Evolutionary conservation across 2,329 filamentous ascomycete genomes (phyloP).

Genomic region (Epicoccum sorghinum): DNA sequence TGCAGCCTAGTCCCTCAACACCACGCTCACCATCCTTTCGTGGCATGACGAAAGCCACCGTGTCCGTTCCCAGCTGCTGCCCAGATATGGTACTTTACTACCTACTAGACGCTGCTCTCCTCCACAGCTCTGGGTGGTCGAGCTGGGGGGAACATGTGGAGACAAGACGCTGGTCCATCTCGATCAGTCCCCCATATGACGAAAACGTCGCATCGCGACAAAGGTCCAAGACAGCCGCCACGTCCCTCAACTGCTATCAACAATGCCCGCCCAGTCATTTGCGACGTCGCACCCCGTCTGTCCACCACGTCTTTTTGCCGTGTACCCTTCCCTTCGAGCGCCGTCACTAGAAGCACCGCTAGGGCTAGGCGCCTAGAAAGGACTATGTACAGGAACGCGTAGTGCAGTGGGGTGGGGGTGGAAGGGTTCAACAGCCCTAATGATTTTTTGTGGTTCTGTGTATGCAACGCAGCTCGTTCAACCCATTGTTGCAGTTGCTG

Average conservation of each 20-base stretch:
- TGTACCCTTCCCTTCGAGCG: constrained; percentile 4
- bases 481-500: constrained; percentile 3
- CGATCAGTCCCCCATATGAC: constrained; percentile 7
- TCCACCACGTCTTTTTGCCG: not conserved
- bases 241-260: not conserved
- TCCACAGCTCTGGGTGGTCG: constrained; percentile 4
- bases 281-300: not conserved
- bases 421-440: constrained; percentile 15
- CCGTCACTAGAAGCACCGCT: constrained; percentile 7
- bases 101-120: not conserved
- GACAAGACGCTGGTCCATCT: constrained; percentile 1
- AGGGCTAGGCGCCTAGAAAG: not conserved
- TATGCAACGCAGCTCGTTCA: constrained; percentile 2
- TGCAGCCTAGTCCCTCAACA: constrained; percentile 36
- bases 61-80: constrained; percentile 7
- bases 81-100: too few relatives aligned
- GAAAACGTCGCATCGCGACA: constrained; percentile 6
- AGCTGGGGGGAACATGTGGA: constrained; percentile 23
- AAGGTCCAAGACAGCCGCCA: constrained; percentile 3
- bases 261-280: not conserved
- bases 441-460: not conserved
- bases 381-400: not conserved
- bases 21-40: constrained; percentile 20
- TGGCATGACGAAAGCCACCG: constrained; percentile 20
- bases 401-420: constrained; percentile 8